Percentiles rank a stretch among this genome's conserved stretches.
Evolutionary conservation across 306 rosid species (phyloP).

Genomic region (Alnus rubra): DNA sequence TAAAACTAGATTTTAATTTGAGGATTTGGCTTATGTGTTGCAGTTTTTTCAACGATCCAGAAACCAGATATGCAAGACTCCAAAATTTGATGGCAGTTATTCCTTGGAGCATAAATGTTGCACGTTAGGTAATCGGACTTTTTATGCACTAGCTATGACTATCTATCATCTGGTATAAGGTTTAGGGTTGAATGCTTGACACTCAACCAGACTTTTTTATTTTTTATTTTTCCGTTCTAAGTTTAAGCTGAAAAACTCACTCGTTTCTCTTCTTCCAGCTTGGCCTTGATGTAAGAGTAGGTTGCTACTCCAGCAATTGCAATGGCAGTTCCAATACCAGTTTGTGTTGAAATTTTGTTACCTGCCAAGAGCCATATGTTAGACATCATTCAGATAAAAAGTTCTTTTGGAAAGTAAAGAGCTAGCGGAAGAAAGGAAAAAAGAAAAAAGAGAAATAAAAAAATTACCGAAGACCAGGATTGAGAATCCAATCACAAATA

Average conservation of each 20-base stretch:
- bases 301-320: slow-evolving; percentile 92
- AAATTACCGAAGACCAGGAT: slow-evolving; percentile 70
- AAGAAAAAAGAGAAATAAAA: background rate
- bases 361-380: slow-evolving; percentile 46
- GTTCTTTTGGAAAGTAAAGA: background rate
- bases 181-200: background rate
- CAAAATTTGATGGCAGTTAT: background rate
- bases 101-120: background rate
- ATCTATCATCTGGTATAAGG: background rate
- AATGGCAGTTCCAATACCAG: slow-evolving; percentile 85
- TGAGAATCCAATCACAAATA: slow-evolving; percentile 92
- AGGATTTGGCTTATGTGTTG: too few species aligned
- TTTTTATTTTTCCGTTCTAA: background rate
- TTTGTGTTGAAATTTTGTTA: slow-evolving; percentile 92
- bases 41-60: too few species aligned
- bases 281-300: slow-evolving; percentile 86
- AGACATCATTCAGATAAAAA: slow-evolving; percentile 15
- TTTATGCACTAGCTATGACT: background rate
- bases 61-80: background rate
- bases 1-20: too few species aligned
- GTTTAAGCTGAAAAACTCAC: slow-evolving; percentile 47
- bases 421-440: background rate
- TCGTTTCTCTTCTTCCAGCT: slow-evolving; percentile 90
- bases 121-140: background rate
- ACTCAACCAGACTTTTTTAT: too few species aligned